Conservation (phyloP, 352 stramenopile genomes). For the Globisporangium radiosum region DNA sequence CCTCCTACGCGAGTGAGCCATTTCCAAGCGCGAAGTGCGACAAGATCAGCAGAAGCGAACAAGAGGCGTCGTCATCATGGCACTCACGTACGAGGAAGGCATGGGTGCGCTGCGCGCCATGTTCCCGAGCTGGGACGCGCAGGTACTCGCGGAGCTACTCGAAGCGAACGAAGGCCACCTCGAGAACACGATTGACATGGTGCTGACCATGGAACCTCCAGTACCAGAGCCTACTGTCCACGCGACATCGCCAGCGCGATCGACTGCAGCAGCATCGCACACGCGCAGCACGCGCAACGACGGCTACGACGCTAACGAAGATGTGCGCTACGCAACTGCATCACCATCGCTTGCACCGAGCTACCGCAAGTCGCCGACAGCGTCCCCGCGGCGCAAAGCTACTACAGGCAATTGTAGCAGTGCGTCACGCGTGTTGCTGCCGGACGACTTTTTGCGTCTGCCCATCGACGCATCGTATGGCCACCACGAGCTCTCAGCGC, state of each 20-base stretch:
- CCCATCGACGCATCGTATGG: constrained; percentile 20
- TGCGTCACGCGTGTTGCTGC: constrained; percentile 30
- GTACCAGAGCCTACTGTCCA: neutral
- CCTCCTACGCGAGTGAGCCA: neutral
- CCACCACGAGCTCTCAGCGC: constrained; percentile 32
- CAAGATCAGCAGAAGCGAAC: too few relatives aligned
- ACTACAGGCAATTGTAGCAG: neutral
- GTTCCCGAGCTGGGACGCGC: constrained; percentile 69
- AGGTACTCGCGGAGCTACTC: constrained; percentile 54
- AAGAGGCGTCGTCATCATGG: constrained; percentile 23
- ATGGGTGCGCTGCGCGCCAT: constrained; percentile 60
- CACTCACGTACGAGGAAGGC: constrained; percentile 49
- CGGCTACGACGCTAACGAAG: neutral
- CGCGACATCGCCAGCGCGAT: neutral
- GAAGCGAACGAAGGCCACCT: constrained; percentile 60
- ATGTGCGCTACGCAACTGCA: constrained; percentile 2
- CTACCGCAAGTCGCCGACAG: constrained; percentile 6
- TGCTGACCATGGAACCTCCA: constrained; percentile 60
- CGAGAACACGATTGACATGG: constrained; percentile 67
- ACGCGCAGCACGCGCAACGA: neutral
- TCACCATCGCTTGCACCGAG: constrained; percentile 4
- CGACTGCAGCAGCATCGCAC: neutral
- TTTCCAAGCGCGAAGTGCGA: constrained; percentile 5
- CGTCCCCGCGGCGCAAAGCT: constrained; percentile 5
- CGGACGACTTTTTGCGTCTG: constrained; percentile 69